phyloP scores from a whole-genome alignment of 495 filamentous ascomycete species.

The Penicillium waksmanii region DNA sequence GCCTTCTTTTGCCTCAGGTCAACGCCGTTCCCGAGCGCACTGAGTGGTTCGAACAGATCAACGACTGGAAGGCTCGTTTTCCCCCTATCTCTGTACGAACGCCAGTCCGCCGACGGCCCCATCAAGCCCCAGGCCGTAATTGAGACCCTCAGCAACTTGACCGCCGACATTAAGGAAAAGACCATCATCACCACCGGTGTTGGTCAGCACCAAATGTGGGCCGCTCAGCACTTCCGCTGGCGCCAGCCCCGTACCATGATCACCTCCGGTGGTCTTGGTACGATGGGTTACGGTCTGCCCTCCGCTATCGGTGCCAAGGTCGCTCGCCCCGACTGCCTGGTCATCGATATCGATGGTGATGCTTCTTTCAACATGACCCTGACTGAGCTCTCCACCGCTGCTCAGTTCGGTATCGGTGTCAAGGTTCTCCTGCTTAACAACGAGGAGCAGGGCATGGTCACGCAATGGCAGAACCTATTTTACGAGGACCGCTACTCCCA shows the following conservation, averaged over 20 bases:
- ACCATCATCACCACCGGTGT: constrained; percentile 92
- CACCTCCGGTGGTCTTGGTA: constrained; percentile 89
- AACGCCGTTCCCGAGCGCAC: constrained; percentile 63
- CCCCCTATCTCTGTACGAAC: constrained; percentile 76
- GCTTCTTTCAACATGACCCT: constrained; percentile 96
- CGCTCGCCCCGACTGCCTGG: constrained; percentile 80
- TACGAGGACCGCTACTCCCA: constrained; percentile 92
- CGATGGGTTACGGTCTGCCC: constrained; percentile 94
- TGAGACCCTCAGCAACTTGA: constrained; percentile 78
- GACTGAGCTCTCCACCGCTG: constrained; percentile 85
- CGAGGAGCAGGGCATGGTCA: constrained; percentile 94
- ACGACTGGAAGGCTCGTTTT: constrained; percentile 87
- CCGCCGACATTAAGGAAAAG: constrained; percentile 70
- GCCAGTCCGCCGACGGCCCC: constrained; percentile 64
- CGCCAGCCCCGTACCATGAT: constrained; percentile 85
- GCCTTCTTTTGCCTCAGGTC: constrained; percentile 70
- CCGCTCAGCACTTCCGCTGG: constrained; percentile 94
- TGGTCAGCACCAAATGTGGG: constrained; percentile 98
- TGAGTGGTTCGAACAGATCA: constrained; percentile 88
- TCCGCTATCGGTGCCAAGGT: constrained; percentile 95
- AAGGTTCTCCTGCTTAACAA: constrained; percentile 95
- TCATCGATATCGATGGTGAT: constrained; percentile 94
- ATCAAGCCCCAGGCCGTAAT: constrained; percentile 94
- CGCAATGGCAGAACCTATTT: constrained; percentile 94
- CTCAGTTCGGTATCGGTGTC: constrained; percentile 90